A percentile compares a stretch with the other conserved stretches of the same genome.
These are phyloP conservation scores for Claviceps purpurea DNA, from an alignment of 2,329 filamentous ascomycete genomes.

Conservation along the genomic window DNA sequence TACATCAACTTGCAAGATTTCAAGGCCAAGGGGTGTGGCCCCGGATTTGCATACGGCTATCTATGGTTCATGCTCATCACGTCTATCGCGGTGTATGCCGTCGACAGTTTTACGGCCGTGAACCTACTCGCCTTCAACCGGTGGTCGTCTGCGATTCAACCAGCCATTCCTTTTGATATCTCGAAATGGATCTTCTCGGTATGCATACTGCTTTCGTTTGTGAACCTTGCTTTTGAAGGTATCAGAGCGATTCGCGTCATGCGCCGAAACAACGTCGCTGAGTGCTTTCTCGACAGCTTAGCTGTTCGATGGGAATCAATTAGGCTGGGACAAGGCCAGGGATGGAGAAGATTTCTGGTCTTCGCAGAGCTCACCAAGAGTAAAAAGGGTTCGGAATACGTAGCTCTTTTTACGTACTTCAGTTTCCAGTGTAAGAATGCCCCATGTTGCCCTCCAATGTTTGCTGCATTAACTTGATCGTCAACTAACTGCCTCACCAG, in stretches of 20 bases:
- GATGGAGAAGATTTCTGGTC: conserved; percentile 83
- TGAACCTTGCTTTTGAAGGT: conserved; percentile 70
- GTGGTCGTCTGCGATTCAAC: conserved; percentile 76
- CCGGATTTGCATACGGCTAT: conserved; percentile 69
- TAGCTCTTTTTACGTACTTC: conserved; percentile 86
- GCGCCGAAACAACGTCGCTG: conserved; percentile 70
- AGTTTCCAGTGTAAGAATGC: conserved; percentile 44
- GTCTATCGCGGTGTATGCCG: conserved; percentile 71
- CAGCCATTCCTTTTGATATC: conserved; percentile 60
- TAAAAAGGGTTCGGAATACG: conserved; percentile 80
- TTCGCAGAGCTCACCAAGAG: conserved; percentile 84
- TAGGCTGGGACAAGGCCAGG: conserved; percentile 58
- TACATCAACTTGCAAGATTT: conserved; percentile 73
- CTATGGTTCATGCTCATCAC: conserved; percentile 69
- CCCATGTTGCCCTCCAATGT: not conserved
- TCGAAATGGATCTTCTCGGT: conserved; percentile 92
- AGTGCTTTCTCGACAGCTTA: conserved; percentile 80
- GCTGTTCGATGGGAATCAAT: conserved; percentile 76
- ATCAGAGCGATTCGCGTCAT: conserved; percentile 70
- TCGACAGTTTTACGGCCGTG: conserved; percentile 87
- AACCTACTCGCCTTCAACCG: conserved; percentile 79
- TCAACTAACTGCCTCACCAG: conserved; percentile 24
- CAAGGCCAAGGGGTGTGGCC: conserved; percentile 65
- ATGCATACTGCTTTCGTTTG: conserved; percentile 82
- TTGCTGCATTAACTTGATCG: not conserved